Evolutionary conservation across 805 yeast genomes (phyloP).

Genomic region (Candida berthetii): DNA sequence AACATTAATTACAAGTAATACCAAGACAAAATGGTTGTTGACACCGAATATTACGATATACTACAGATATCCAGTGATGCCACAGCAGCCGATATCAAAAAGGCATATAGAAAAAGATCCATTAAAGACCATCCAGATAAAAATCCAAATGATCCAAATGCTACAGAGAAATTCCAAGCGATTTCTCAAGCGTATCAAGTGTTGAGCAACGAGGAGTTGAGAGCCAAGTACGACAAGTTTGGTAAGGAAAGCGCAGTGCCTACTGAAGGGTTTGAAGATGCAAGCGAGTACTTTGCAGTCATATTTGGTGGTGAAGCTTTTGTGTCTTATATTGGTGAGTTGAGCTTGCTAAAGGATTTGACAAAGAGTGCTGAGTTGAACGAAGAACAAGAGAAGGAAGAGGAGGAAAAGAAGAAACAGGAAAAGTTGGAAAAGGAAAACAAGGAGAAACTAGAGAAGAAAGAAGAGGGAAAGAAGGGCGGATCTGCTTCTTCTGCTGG

Average conservation of each 20-base stretch:
- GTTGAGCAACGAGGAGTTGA: slow-evolving; percentile 54
- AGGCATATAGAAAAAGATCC: slow-evolving; percentile 75
- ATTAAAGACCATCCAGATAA: slow-evolving; percentile 77
- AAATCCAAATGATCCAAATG: slow-evolving; percentile 69
- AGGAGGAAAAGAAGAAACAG: slow-evolving; percentile 19
- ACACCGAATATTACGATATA: slow-evolving; percentile 66
- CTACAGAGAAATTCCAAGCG: slow-evolving; percentile 63
- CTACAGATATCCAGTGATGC: slow-evolving; percentile 55
- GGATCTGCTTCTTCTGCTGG: neutral
- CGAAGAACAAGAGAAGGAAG: slow-evolving; percentile 38
- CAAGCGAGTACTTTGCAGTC: slow-evolving; percentile 61
- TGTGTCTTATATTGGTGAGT: slow-evolving; percentile 81
- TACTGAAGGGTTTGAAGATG: slow-evolving; percentile 66
- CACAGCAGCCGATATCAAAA: slow-evolving; percentile 61
- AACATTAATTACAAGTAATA: neutral
- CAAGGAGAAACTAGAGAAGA: slow-evolving; percentile 19
- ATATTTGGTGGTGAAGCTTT: slow-evolving; percentile 91
- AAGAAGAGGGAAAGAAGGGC: slow-evolving; percentile 7
- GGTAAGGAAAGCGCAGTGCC: slow-evolving; percentile 73
- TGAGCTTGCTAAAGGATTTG: slow-evolving; percentile 71
- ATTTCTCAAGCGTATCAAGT: slow-evolving; percentile 74
- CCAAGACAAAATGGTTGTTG: slow-evolving; percentile 72
- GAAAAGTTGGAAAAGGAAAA: slow-evolving; percentile 36
- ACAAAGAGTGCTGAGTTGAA: slow-evolving; percentile 51
- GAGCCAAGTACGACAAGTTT: slow-evolving; percentile 65